Evolutionary conservation across 2,329 filamentous ascomycete genomes (phyloP), one percentile per base, ranked within the genome.

Genomic region (Helotiales sp.): DNA sequence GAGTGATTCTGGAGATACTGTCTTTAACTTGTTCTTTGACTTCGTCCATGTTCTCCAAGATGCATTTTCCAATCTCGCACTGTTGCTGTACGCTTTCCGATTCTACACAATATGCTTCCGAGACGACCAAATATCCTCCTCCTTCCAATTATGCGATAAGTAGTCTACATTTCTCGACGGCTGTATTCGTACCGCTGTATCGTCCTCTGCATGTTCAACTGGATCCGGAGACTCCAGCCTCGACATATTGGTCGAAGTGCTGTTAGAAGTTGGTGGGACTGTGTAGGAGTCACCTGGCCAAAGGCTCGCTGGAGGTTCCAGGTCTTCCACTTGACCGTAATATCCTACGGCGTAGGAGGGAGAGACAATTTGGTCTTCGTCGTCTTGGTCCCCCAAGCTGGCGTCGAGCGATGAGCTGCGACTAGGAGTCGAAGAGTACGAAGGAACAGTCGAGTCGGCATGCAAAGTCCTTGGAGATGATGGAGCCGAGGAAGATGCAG

Each of bases 31-130:
- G 78, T 96, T 91, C 80, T 97, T 97, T 58, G 91, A 86, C 80
- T 98, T 98, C 77, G 93, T 91, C 96, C 96, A 98, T 0, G 93
- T 96, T 77, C 96, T 87, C 96, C 96, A 99, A 0, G 93, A 97
- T 2, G 96, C 96, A 79, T 99, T 98, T 79, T 98, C 96, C 32
- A 98, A 80, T 59, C 96, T 86, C 34, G 89, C 90, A 40, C 91
- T 87, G 78, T 97, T 95, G 73, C 88, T 89, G 71, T 96, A 96
- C 61, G 92, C 87, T 67, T 88, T 89, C 74, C 91, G 86, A 74
- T 93, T 91, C 30, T 91, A 90, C 17, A 94, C 89, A 73, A 98
- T 93, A 77, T 97, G 96, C 77, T 93, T 90, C 96, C 96, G 98
- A 1, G 95, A 97, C 6, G 92, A 91, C 94, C 94, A 98, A 15